Base-by-base conservation (phyloP, 1,139 yeast genomes). In the Yamadazyma triangularis region DNA sequence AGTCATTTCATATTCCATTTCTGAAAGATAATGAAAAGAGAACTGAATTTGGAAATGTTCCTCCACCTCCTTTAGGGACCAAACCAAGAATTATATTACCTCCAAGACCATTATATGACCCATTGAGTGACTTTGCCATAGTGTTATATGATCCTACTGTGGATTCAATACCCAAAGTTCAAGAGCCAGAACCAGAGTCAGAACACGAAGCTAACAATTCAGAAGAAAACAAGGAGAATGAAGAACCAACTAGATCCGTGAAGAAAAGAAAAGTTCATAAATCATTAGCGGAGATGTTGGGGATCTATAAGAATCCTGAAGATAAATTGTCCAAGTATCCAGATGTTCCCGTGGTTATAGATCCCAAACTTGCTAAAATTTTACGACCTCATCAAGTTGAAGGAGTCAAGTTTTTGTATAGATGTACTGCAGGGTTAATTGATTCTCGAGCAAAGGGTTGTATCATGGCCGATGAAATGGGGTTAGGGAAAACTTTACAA, bases 381-480 rank as follows among this genome's bases (percentile, higher is more conserved):
- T 64, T 91, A 29, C 72, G 99, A 42, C 98, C 98, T 0, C 99
- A 91, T 67, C 99, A 91, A 55, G 79, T 91, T 3, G 95, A 91
- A 35, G 99, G 99, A 41, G 96, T 91, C 21, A 76, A 85, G 54
- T 91, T 91, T 52, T 61, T 91, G 36, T 91, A 88, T 51, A 64
- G 91, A 36, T 89, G 97, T 56, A 87, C 95, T 1, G 74, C 96
- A 0, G 98, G 99, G 0, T 60, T 89, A 26, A 72, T 87, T 16
- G 95, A 88, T 49, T 77, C 88, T 2, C 70, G 79, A 25, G 97
- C 97, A 0, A 79, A 82, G 51, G 99, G 99, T 1, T 91, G 98
- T 53, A 93, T 91, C 33, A 91, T 91, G 98, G 99, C 99, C 0
- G 99, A 91, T 62, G 99, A 88, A 60, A 91, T 91, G 98, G 98